Conservation (phyloP, 2,329 filamentous ascomycete genomes). For the Sclerotinia spermophila region DNA sequence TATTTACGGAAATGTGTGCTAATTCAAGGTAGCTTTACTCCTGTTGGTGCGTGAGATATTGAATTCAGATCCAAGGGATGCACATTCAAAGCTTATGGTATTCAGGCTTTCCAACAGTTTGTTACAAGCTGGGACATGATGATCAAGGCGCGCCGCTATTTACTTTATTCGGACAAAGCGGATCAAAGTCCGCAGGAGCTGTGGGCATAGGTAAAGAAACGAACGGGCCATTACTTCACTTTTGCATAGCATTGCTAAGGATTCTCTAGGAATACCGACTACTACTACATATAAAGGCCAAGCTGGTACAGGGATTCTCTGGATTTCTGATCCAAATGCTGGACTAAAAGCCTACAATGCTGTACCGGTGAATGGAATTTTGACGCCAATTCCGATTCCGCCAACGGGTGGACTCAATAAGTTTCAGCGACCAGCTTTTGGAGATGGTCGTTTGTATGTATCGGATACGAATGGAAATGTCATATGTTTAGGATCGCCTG, state of each 20-base stretch:
- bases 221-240: neutral
- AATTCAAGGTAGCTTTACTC: neutral
- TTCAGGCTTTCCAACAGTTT: neutral
- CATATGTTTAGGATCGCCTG: conserved; percentile 36
- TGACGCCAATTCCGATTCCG: conserved; percentile 37
- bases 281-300: conserved; percentile 38
- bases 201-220: neutral
- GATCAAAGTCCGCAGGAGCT: neutral
- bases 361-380: conserved; percentile 38
- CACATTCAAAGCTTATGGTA: too few relatives aligned
- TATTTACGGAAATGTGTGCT: neutral
- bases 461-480: conserved; percentile 31
- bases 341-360: conserved; percentile 40
- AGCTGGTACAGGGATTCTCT: conserved; percentile 39
- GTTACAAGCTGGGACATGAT: conserved; percentile 1
- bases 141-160: neutral
- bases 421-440: conserved; percentile 41
- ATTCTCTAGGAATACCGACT: conserved; percentile 26
- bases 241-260: conserved; percentile 31
- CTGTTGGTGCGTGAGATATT: neutral
- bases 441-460: conserved; percentile 38
- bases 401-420: conserved; percentile 38
- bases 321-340: conserved; percentile 39
- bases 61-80: neutral
- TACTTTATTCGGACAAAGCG: neutral